A percentile compares a stretch with the other conserved stretches of the same genome.
phyloP scores from a whole-genome alignment of 495 filamentous ascomycete species.

The Talaromyces thailandensis region DNA sequence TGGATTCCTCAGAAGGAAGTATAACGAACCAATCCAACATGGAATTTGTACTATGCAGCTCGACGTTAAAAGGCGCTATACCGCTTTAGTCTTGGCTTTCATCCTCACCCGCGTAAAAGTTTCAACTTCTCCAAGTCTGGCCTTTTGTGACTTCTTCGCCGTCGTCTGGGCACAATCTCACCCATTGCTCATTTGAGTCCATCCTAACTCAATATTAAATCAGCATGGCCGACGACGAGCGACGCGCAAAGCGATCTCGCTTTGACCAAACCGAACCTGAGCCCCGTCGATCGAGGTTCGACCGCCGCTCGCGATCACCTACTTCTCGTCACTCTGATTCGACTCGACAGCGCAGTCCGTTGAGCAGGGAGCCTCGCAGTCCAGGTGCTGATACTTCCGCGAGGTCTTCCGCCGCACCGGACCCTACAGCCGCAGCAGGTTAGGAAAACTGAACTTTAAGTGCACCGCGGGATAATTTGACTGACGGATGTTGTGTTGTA shows the following conservation, averaged over 20 bases:
- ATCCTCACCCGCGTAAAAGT: neutral
- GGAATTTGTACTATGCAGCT: neutral
- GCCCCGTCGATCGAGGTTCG: constrained; percentile 68
- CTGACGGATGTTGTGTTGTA: constrained; percentile 14
- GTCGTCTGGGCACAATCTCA: neutral
- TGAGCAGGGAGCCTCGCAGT: constrained; percentile 48
- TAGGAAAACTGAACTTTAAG: constrained; percentile 10
- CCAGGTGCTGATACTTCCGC: constrained; percentile 29
- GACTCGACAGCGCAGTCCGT: constrained; percentile 72
- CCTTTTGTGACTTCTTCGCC: neutral
- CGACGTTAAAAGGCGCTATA: neutral
- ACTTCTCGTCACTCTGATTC: constrained; percentile 51
- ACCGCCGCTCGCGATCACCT: constrained; percentile 80
- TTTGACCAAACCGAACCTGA: constrained; percentile 86
- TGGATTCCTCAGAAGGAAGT: neutral
- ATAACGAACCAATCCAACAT: neutral
- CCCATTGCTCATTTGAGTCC: neutral
- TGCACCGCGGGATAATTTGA: constrained; percentile 1
- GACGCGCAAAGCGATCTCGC: constrained; percentile 75
- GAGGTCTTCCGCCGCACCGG: constrained; percentile 38
- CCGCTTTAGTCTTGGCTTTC: neutral
- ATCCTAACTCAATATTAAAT: neutral
- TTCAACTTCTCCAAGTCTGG: neutral
- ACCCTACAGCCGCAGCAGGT: constrained; percentile 87
- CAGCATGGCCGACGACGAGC: constrained; percentile 70